These are phyloP conservation scores for Citrus sp. DNA, from an alignment of 345 rosid species.

Conservation along the genomic window DNA sequence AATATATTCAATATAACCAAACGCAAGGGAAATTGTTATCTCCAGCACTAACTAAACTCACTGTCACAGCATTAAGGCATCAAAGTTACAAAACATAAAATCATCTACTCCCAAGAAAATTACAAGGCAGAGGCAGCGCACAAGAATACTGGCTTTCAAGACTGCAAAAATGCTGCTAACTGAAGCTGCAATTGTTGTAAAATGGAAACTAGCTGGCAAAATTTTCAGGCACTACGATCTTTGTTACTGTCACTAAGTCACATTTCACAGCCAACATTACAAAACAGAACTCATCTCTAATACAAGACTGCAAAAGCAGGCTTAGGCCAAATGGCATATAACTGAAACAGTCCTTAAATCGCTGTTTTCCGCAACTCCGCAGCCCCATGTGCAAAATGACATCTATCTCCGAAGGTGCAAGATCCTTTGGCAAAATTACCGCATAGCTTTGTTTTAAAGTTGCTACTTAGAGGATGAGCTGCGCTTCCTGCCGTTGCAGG, in stretches of 20 bases:
- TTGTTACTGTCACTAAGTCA: conserved; percentile 4
- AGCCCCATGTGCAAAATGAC: conserved; percentile 95
- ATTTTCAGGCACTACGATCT: neutral
- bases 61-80: neutral
- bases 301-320: conserved; percentile 20
- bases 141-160: neutral
- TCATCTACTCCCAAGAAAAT: neutral
- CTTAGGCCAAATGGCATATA: neutral
- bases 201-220: neutral
- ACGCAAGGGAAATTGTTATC: neutral
- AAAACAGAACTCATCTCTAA: neutral
- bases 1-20: too few relatives aligned
- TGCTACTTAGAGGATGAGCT: conserved; percentile 50
- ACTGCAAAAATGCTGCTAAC: neutral
- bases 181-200: neutral
- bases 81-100: neutral
- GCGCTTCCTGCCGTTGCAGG: conserved; percentile 37
- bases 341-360: conserved; percentile 5
- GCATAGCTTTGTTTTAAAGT: conserved; percentile 83
- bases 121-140: neutral
- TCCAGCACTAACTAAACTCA: neutral
- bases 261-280: conserved; percentile 2
- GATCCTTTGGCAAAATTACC: conserved; percentile 72
- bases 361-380: conserved; percentile 69
- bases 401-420: conserved; percentile 86